These are phyloP conservation scores for Macrophomina tecta DNA, from an alignment of 2,329 filamentous ascomycete species.

Conservation along the genomic window DNA sequence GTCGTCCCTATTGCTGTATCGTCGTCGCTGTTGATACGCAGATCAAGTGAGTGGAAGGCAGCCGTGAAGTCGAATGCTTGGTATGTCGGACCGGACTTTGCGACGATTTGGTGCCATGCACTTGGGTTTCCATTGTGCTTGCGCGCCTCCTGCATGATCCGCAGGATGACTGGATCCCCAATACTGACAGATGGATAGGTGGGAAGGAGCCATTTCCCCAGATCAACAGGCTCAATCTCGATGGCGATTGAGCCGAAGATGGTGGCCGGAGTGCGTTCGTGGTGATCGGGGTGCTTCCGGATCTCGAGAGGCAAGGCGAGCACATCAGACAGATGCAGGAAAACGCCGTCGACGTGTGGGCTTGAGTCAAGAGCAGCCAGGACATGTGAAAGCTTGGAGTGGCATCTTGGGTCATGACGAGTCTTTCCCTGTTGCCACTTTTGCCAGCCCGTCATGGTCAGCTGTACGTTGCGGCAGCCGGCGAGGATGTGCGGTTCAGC, in stretches of 20 bases:
- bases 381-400: slow-evolving; percentile 5
- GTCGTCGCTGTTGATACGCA: not conserved
- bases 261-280: not conserved
- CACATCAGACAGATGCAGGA: not conserved
- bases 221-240: not conserved
- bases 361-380: slow-evolving; percentile 11
- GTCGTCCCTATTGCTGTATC: not conserved
- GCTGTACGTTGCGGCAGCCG: slow-evolving; percentile 7
- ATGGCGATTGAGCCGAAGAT: not conserved
- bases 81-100: not conserved
- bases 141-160: not conserved
- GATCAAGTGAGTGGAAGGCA: not conserved
- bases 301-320: not conserved
- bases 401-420: not conserved
- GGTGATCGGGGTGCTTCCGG: not conserved
- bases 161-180: not conserved
- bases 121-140: not conserved
- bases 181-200: not conserved
- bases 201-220: not conserved
- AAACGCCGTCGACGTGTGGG: not conserved
- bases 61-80: slow-evolving; percentile 7
- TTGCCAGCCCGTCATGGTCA: not conserved
- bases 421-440: not conserved
- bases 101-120: slow-evolving; percentile 3
- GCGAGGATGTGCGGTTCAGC: not conserved